Base-by-base conservation (phyloP, 495 filamentous ascomycete genomes). In the Neurospora sp. region DNA sequence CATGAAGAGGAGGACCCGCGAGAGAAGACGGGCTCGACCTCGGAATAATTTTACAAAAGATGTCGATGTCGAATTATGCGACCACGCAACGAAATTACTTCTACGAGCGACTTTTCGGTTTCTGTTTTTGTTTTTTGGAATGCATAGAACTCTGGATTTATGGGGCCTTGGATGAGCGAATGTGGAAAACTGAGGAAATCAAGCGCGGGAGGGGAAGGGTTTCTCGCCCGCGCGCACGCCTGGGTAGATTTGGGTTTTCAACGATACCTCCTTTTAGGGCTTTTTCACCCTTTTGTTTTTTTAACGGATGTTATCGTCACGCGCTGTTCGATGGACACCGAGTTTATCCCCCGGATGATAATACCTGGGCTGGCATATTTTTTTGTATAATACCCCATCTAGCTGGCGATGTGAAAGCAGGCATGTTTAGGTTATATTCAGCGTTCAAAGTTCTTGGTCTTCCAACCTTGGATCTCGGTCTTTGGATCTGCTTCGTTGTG, bases 311-410 rank as follows among this genome's bases (percentile, higher is more conserved):
- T 18, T 66, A 66, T 27, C 54, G 14, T 66, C 54, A 35, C 54
- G 14, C 54, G 31, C 27, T 66, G 27, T 35, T 37, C 12, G 54
- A 66, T 66, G 54, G 54, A 66, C 54, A 66, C 27, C 27, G 27
- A 35, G 54, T 66, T 66, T 74, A 75, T 76, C 70, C 73, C 46
- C 42, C 70, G 54, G 27, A 23, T 35, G 40, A 76, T 41, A 20
- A 20, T 38, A 60, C 27, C 40, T 42, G 73, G 70, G 70, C 72
- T 74, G 76, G 78, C 77, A 78, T 75, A 74, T 75, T 42, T 66
- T 66, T 76, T 76, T 79, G 78, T 80, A 80, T 75, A 79, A 80
- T 79, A 80, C 78, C 77, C 79, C 75, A 73, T 75, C n/a, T 72
- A 62, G 77, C 75, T 77, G 70, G 73, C 46, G 74, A 73, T 71